phyloP scores from a whole-genome alignment of 805 yeast genomes.

The Starmerella roubikii region DNA sequence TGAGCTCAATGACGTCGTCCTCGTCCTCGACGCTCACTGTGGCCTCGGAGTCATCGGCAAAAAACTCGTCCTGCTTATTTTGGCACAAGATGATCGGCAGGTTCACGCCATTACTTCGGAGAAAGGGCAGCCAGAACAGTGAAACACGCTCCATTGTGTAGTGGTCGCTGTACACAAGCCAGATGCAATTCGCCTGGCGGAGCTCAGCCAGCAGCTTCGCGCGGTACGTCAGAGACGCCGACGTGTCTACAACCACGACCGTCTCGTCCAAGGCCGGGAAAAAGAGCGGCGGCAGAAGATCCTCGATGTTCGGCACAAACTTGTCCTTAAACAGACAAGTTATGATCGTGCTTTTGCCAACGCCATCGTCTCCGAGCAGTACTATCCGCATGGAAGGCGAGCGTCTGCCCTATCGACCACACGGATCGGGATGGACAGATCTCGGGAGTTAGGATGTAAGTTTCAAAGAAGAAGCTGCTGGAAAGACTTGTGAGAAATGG shows the following conservation, averaged over 20 bases:
- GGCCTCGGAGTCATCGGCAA: conserved; percentile 7
- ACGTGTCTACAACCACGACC: conserved; percentile 70
- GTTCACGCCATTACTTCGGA: conserved; percentile 86
- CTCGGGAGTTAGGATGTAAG: too few species aligned
- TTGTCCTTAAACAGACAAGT: conserved; percentile 71
- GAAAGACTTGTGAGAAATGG: too few species aligned
- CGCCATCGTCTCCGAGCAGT: conserved; percentile 84
- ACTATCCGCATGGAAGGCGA: conserved; percentile 53
- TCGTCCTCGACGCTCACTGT: conserved; percentile 29
- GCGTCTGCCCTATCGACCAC: too few species aligned
- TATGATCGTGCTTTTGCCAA: conserved; percentile 40
- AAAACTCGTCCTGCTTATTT: conserved; percentile 38
- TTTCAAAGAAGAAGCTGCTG: too few species aligned
- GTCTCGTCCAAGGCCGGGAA: conserved; percentile 53
- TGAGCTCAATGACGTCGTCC: conserved; percentile 74
- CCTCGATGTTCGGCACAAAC: conserved; percentile 62
- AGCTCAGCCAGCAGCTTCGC: conserved; percentile 53
- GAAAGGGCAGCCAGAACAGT: conserved; percentile 86
- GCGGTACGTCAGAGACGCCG: conserved; percentile 44
- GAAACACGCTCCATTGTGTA: conserved; percentile 88
- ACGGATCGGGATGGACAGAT: too few species aligned
- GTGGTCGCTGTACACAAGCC: conserved; percentile 90
- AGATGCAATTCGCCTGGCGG: conserved; percentile 74
- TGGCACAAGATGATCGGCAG: conserved; percentile 84
- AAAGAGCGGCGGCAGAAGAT: conserved; percentile 69